Evolutionary conservation across 2,329 filamentous ascomycete genomes (phyloP).

Genomic region (Daldinia sp.): DNA sequence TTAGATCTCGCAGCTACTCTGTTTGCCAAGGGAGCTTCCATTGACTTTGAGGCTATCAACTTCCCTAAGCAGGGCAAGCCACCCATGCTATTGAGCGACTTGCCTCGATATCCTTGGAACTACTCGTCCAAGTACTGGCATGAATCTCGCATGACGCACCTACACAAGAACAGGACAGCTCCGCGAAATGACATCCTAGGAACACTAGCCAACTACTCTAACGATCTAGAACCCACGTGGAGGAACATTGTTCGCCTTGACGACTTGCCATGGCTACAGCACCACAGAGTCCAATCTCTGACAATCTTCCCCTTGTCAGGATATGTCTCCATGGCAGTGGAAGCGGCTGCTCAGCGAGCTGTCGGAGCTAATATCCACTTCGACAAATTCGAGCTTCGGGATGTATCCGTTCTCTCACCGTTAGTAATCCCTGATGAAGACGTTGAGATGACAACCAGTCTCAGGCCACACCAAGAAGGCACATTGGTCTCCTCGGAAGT

Average conservation of each 20-base stretch:
- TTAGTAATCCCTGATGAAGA: constrained; percentile 59
- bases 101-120: constrained; percentile 59
- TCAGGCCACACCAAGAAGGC: constrained; percentile 54
- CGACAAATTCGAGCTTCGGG: constrained; percentile 56
- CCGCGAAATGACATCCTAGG: constrained; percentile 58
- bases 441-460: constrained; percentile 59
- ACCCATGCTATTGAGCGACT: constrained; percentile 52
- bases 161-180: constrained; percentile 53
- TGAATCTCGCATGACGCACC: constrained; percentile 54
- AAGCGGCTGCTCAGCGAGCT: constrained; percentile 54
- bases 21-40: constrained; percentile 54
- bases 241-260: constrained; percentile 57
- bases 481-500: constrained; percentile 52
- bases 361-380: constrained; percentile 44
- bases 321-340: constrained; percentile 60
- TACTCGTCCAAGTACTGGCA: constrained; percentile 57
- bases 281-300: constrained; percentile 65
- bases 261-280: constrained; percentile 64
- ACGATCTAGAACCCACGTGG: constrained; percentile 58
- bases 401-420: constrained; percentile 56
- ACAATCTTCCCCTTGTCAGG: constrained; percentile 64
- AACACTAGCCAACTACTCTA: constrained; percentile 53
- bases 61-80: constrained; percentile 50
- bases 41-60: constrained; percentile 58
- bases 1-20: constrained; percentile 55